These are phyloP conservation scores for Pseudonectria buxi DNA, from an alignment of 2,329 filamentous ascomycete species.

Conservation along the genomic window DNA sequence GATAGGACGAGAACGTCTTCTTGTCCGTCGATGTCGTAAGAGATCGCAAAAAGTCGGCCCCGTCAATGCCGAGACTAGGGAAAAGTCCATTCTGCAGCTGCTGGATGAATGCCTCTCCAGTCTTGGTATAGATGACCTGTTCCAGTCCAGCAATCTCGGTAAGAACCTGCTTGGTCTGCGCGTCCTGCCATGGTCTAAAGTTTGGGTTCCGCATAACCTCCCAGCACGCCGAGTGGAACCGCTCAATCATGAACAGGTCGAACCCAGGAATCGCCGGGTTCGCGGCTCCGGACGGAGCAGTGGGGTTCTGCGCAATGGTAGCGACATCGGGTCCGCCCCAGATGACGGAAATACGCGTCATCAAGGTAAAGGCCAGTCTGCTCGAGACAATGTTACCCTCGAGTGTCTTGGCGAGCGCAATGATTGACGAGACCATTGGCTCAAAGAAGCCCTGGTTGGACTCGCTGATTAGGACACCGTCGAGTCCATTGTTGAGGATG, in stretches of 20 bases:
- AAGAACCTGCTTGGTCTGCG: conserved; percentile 81
- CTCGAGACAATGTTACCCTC: conserved; percentile 55
- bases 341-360: conserved; percentile 73
- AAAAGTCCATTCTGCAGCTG: conserved; percentile 60
- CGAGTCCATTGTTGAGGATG: conserved; percentile 85
- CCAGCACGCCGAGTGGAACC: conserved; percentile 88
- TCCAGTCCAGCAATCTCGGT: conserved; percentile 82
- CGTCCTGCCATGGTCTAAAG: conserved; percentile 75
- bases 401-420: conserved; percentile 74
- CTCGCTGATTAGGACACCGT: conserved; percentile 80
- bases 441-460: conserved; percentile 89
- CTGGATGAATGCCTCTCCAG: conserved; percentile 71
- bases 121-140: conserved; percentile 85
- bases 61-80: conserved; percentile 56
- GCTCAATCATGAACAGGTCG: conserved; percentile 80
- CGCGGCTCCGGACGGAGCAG: conserved; percentile 43
- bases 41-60: conserved; percentile 50
- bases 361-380: conserved; percentile 71
- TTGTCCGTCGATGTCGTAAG: conserved; percentile 54
- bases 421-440: conserved; percentile 75
- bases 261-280: conserved; percentile 72
- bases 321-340: conserved; percentile 85
- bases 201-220: conserved; percentile 70
- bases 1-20: conserved; percentile 57
- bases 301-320: conserved; percentile 46